These are phyloP conservation scores for Cystofilobasidium bisporidii DNA, from an alignment of 768 basidiomycete genomes.

Conservation along the genomic window DNA sequence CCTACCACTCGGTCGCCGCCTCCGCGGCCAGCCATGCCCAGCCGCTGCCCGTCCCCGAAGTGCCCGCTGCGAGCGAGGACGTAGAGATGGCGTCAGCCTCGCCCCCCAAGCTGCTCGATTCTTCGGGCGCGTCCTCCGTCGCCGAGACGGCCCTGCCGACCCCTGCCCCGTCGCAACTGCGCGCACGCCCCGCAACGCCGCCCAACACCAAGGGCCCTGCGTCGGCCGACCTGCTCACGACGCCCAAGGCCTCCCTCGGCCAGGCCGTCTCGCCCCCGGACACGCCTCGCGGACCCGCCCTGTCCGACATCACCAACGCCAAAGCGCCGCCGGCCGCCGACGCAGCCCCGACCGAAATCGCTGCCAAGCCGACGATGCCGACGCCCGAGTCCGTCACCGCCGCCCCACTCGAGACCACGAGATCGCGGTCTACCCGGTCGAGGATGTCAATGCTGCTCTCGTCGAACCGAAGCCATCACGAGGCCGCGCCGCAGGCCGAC, in stretches of 20 bases:
- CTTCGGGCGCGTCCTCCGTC: neutral
- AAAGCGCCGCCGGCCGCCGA: neutral
- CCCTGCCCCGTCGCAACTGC: conserved; percentile 11
- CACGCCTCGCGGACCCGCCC: conserved; percentile 12
- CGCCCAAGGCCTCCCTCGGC: conserved; percentile 14
- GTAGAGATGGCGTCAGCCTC: conserved; percentile 24
- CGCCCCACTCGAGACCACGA: neutral
- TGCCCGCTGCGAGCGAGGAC: no score
- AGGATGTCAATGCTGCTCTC: conserved; percentile 2
- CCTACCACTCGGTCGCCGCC: neutral
- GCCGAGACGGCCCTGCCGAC: conserved; percentile 8
- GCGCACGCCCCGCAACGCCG: conserved; percentile 11
- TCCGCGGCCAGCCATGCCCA: no score
- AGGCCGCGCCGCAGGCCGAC: neutral
- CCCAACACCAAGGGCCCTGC: conserved; percentile 3
- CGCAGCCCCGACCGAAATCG: neutral
- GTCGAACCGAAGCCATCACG: no score
- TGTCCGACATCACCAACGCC: neutral
- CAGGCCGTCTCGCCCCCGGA: conserved; percentile 10
- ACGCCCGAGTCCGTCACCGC: neutral
- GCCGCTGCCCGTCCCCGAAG: no score
- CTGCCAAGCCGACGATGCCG: neutral
- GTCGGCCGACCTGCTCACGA: neutral
- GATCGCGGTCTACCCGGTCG: neutral
- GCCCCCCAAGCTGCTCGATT: neutral